Percentiles rank a stretch among this genome's conserved stretches.
phyloP scores from a whole-genome alignment of 371 early-diverging fungal genomes.

The Blakeslea trispora region DNA sequence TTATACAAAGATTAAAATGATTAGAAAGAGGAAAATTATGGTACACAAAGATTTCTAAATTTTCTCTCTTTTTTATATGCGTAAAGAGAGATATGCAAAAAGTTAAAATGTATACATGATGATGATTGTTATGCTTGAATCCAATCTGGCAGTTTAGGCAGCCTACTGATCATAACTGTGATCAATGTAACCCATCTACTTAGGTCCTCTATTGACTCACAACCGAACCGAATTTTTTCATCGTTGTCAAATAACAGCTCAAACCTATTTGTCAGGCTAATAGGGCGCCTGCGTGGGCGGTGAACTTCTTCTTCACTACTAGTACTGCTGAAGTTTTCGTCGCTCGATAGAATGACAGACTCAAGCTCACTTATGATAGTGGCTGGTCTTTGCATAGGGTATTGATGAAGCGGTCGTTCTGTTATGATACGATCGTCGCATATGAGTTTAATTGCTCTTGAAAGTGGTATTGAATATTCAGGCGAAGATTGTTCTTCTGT shows the following conservation, averaged over 20 bases:
- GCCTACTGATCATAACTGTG: constrained; percentile 16
- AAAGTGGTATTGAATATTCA: constrained; percentile 12
- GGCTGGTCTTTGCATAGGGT: background rate
- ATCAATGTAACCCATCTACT: constrained; percentile 20
- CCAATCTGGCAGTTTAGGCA: constrained; percentile 23
- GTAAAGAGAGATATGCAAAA: no score
- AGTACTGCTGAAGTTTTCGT: no score
- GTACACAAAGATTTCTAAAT: no score
- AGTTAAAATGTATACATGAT: no score
- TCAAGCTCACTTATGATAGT: constrained; percentile 3
- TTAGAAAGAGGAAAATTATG: no score
- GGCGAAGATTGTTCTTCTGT: background rate
- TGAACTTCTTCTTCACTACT: constrained; percentile 1
- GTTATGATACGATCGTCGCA: constrained; percentile 5
- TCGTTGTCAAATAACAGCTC: constrained; percentile 16
- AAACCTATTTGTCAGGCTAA: constrained; percentile 4
- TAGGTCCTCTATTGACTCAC: constrained; percentile 15
- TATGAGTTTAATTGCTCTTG: constrained; percentile 9
- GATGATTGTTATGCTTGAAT: no score
- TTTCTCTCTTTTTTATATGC: no score
- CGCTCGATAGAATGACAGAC: constrained; percentile 1
- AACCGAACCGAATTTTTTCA: constrained; percentile 9
- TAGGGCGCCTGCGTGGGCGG: background rate
- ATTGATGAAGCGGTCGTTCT: background rate
- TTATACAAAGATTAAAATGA: no score